Percentiles rank a stretch among this genome's conserved stretches.
phyloP scores from a whole-genome alignment of 176 grass and related monocot genomes.

The Zea mays region Zm-B73-REFERENCE-NAM-5.0 NC_050104.1:162046501-162047000 shows the following conservation, averaged over 20 bases:
- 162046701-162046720: conserved; percentile 22
- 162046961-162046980: too few species aligned
- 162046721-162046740: conserved; percentile 13
- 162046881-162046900: too few species aligned
- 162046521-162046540: background rate
- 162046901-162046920: too few species aligned
- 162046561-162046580: conserved; percentile 13
- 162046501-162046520: background rate
- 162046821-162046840: too few species aligned
- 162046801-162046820: too few species aligned
- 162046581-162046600: background rate
- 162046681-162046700: conserved; percentile 11
- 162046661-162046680: conserved; percentile 28
- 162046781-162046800: too few species aligned
- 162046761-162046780: background rate
- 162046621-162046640: background rate
- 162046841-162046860: too few species aligned
- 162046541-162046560: background rate
- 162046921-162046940: background rate
- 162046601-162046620: too few species aligned
- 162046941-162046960: background rate
- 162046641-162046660: conserved; percentile 19
- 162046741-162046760: conserved; percentile 15
- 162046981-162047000: background rate
- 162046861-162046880: too few species aligned